phyloP scores from a whole-genome alignment of 805 yeast species.

The Metschnikowia baotianmanensis region DNA sequence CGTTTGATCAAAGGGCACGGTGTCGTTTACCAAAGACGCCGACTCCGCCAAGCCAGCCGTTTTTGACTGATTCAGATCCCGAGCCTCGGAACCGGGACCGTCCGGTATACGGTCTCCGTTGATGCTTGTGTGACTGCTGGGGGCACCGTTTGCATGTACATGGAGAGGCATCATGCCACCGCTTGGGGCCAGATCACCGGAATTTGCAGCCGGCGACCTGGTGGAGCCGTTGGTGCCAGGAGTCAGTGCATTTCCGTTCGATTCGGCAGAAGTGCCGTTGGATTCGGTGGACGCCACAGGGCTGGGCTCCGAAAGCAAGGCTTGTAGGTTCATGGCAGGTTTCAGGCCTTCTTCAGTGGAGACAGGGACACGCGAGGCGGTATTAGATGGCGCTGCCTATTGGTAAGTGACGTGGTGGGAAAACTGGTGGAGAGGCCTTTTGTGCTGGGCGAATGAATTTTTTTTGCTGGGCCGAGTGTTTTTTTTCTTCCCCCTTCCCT shows the following conservation, averaged over 20 bases:
- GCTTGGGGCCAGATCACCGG: neutral
- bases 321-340: conserved; percentile 20
- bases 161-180: conserved; percentile 4
- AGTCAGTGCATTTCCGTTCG: neutral
- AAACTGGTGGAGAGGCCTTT: neutral
- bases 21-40: neutral
- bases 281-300: conserved; percentile 2
- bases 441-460: conserved; percentile 9
- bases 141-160: conserved; percentile 1
- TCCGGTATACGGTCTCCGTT: neutral
- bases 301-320: conserved; percentile 19
- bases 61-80: neutral
- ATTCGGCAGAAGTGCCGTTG: conserved; percentile 2
- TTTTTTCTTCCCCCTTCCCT: conserved; percentile 16
- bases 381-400: neutral
- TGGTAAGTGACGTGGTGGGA: conserved; percentile 2
- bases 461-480: conserved; percentile 14
- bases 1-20: conserved; percentile 5
- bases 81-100: neutral
- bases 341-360: neutral
- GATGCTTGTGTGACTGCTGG: neutral
- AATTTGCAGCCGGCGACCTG: neutral
- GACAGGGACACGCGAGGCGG: neutral
- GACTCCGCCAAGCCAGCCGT: neutral
- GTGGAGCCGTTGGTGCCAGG: neutral